Conservation (phyloP, 208 protist species). For the Tritrichomonas foetus region DNA sequence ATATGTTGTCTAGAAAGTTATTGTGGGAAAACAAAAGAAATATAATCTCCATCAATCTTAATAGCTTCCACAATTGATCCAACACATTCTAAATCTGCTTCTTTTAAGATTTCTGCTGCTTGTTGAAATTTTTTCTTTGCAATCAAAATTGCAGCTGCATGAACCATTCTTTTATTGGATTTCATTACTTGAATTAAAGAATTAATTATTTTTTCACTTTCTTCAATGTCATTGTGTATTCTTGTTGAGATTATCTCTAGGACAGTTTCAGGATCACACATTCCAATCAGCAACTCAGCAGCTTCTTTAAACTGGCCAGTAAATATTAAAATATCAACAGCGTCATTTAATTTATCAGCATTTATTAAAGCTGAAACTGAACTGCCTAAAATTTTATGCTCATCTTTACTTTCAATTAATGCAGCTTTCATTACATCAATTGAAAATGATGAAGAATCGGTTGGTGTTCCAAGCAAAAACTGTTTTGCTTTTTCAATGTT, state of each 20-base stretch:
- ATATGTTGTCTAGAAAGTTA: no score
- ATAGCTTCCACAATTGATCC: no score
- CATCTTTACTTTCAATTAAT: background rate
- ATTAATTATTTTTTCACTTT: background rate
- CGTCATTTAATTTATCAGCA: background rate
- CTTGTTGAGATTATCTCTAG: background rate
- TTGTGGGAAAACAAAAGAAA: no score
- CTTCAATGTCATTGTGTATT: background rate
- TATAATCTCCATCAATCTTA: no score
- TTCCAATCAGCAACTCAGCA: background rate
- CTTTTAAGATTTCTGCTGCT: background rate
- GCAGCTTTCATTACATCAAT: background rate
- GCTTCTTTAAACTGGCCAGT: background rate
- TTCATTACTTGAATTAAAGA: background rate
- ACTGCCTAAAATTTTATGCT: background rate
- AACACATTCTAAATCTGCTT: no score
- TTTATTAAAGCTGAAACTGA: background rate
- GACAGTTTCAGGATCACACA: background rate
- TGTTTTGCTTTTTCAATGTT: background rate
- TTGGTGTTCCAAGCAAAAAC: background rate
- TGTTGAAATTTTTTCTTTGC: background rate
- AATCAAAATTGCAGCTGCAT: background rate
- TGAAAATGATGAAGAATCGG: background rate
- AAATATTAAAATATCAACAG: background rate
- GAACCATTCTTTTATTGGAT: background rate